These are phyloP conservation scores for Hericium rajendrae DNA, from an alignment of 768 basidiomycete genomes.

Conservation along the genomic window DNA sequence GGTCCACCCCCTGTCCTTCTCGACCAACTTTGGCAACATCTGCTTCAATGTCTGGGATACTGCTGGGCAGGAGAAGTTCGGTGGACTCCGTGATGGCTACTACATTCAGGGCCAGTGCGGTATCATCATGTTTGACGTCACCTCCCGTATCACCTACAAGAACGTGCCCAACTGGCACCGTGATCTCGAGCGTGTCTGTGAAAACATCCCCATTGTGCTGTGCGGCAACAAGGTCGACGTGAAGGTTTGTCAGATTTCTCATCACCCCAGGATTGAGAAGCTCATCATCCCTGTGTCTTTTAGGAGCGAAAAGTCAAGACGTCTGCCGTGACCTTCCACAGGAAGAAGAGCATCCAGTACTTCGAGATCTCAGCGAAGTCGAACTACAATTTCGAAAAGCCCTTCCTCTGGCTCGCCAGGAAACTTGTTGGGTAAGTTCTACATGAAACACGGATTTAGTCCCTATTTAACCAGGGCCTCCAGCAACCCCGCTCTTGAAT, in stretches of 20 bases:
- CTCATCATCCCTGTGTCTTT: constrained; percentile 3
- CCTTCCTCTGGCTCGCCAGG: constrained; percentile 98
- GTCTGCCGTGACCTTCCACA: constrained; percentile 96
- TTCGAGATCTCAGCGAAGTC: constrained; percentile 99
- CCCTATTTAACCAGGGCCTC: neutral
- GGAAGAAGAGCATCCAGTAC: constrained; percentile 99
- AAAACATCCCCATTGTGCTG: constrained; percentile 98
- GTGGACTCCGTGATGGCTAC: constrained; percentile 94
- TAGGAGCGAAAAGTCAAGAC: constrained; percentile 99
- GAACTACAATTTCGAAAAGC: constrained; percentile 99
- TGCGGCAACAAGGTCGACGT: constrained; percentile 99
- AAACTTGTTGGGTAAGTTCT: constrained; percentile 86
- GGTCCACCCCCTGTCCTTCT: constrained; percentile 92
- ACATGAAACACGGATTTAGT: no score
- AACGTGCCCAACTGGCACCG: constrained; percentile 99
- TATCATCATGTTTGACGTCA: constrained; percentile 99
- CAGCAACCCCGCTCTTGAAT: constrained; percentile 83
- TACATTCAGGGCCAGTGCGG: constrained; percentile 98
- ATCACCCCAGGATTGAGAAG: neutral
- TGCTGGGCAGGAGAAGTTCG: constrained; percentile 99
- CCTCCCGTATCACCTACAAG: constrained; percentile 99
- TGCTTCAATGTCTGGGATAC: constrained; percentile 99
- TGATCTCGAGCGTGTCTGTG: constrained; percentile 98
- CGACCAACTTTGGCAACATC: constrained; percentile 98
- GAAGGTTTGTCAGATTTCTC: constrained; percentile 53